phyloP scores from a whole-genome alignment of 2,329 filamentous ascomycete genomes.

The Taxawa tesnikishii region DNA sequence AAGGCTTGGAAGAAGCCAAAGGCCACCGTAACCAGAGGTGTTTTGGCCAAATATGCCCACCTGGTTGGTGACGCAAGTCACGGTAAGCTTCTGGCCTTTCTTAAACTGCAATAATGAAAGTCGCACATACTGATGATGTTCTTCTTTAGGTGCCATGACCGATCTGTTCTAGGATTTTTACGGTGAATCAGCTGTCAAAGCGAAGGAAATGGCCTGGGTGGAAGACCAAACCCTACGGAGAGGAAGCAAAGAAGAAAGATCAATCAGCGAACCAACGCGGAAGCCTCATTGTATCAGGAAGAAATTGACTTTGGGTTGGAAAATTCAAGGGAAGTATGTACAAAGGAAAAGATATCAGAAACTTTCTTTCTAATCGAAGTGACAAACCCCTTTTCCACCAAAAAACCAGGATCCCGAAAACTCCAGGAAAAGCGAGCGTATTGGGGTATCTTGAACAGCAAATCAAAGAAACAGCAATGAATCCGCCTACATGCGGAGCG shows the following conservation, averaged over 20 bases:
- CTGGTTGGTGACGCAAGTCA: constrained; percentile 86
- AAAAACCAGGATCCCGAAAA: not conserved
- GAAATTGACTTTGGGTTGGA: not conserved
- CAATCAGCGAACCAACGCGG: too few species aligned
- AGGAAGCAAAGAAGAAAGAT: too few species aligned
- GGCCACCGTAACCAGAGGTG: constrained; percentile 65
- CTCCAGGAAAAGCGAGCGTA: not conserved
- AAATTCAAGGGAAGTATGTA: constrained; percentile 1
- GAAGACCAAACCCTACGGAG: too few species aligned
- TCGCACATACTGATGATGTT: not conserved
- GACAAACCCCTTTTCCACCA: not conserved
- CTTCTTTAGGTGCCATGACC: constrained; percentile 52
- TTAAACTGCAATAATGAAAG: too few species aligned
- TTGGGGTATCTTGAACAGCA: constrained; percentile 4
- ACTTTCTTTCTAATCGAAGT: constrained; percentile 1
- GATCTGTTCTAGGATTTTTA: constrained; percentile 48
- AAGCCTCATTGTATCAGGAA: too few species aligned
- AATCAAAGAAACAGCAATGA: too few species aligned
- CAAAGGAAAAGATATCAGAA: not conserved
- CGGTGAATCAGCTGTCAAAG: not conserved
- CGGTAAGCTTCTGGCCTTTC: constrained; percentile 43
- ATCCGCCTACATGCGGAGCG: too few species aligned
- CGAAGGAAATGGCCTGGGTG: not conserved
- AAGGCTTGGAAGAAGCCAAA: constrained; percentile 58
- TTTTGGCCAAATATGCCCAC: constrained; percentile 78